These are phyloP conservation scores for Ophiostoma piceae DNA, from an alignment of 2,329 filamentous ascomycete genomes.

Conservation along the genomic window DNA sequence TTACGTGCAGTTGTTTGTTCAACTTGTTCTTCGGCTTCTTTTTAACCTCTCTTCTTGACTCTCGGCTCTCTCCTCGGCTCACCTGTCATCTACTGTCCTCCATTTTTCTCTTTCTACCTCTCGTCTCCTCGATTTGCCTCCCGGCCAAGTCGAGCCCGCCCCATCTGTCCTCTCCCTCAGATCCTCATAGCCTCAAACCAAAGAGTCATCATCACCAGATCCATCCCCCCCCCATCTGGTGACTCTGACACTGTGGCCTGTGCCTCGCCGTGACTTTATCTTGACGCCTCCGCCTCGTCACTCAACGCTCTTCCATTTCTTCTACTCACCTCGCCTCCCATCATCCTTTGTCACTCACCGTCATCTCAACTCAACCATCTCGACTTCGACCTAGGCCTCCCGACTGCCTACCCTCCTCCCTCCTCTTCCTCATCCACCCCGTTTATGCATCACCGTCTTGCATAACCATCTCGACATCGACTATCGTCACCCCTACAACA, in stretches of 20 bases:
- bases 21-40: neutral
- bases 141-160: slow-evolving; percentile 4
- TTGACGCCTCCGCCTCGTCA: slow-evolving; percentile 18
- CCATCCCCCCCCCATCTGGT: slow-evolving; percentile 16
- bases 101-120: neutral
- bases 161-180: slow-evolving; percentile 16
- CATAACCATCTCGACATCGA: slow-evolving; percentile 6
- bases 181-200: slow-evolving; percentile 9
- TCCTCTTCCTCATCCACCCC: neutral
- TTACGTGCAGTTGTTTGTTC: slow-evolving; percentile 15
- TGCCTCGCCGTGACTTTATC: slow-evolving; percentile 17
- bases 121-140: slow-evolving; percentile 18
- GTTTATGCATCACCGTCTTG: slow-evolving; percentile 21
- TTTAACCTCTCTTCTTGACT: neutral
- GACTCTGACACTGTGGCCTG: slow-evolving; percentile 12
- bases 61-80: neutral
- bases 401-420: neutral
- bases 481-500: neutral
- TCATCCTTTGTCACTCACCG: neutral
- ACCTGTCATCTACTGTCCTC: neutral
- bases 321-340: neutral
- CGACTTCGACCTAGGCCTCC: slow-evolving; percentile 10
- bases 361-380: slow-evolving; percentile 3
- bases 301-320: slow-evolving; percentile 14
- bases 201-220: slow-evolving; percentile 25